Evolutionary conservation across 306 rosid genomes (phyloP).

Genomic region (Leucaena leucocephala): DNA sequence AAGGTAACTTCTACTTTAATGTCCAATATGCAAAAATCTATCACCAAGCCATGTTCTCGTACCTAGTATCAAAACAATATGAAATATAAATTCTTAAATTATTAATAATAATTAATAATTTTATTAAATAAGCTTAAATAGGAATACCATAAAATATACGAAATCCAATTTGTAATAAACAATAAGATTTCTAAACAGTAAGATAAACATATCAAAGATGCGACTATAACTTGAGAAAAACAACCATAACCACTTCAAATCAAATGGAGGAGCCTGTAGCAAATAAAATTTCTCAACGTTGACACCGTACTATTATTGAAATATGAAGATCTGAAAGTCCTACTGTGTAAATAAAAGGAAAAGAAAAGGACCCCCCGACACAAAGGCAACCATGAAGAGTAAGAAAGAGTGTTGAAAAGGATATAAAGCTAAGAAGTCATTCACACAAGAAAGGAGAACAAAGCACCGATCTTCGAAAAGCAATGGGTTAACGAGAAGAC

Average conservation of each 20-base stretch:
- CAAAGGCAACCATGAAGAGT: constrained; percentile 34
- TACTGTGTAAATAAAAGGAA: constrained; percentile 27
- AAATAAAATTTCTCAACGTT: constrained; percentile 19
- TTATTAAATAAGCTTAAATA: constrained; percentile 27
- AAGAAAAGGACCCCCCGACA: constrained; percentile 29
- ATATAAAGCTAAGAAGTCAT: constrained; percentile 40
- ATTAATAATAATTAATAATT: neutral
- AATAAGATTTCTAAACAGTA: constrained; percentile 8
- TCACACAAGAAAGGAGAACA: constrained; percentile 37
- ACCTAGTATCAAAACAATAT: constrained; percentile 36
- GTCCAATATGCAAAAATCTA: constrained; percentile 27
- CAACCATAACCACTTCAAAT: constrained; percentile 21
- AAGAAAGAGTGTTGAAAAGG: constrained; percentile 34
- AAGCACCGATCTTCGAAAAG: constrained; percentile 31
- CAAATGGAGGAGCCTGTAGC: constrained; percentile 13
- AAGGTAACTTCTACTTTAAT: constrained; percentile 29
- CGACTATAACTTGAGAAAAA: constrained; percentile 10
- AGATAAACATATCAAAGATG: constrained; percentile 17
- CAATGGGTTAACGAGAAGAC: constrained; percentile 50
- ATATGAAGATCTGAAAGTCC: constrained; percentile 34
- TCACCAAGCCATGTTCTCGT: constrained; percentile 45
- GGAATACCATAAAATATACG: constrained; percentile 29
- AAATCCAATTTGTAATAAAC: constrained; percentile 30
- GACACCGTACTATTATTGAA: constrained; percentile 6
- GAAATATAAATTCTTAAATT: neutral